A percentile compares a stretch with the other conserved stretches of the same genome.
Conservation (phyloP, 345 rosid genomes). For the Populus simonii region DNA sequence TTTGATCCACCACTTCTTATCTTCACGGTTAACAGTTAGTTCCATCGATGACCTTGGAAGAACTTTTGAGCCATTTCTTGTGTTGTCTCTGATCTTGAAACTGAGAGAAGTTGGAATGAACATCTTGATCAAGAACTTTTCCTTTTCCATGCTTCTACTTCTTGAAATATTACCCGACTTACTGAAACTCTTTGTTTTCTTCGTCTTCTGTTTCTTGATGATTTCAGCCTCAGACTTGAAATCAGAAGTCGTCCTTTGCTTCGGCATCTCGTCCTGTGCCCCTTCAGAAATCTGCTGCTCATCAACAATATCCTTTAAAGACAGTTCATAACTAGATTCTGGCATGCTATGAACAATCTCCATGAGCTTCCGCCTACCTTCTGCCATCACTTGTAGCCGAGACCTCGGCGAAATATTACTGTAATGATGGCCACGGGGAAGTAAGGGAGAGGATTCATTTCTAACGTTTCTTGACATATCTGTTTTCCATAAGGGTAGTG, state of each 20-base stretch:
- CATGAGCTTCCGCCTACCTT: constrained; percentile 61
- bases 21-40: constrained; percentile 9
- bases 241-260: constrained; percentile 1
- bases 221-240: constrained; percentile 5
- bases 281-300: constrained; percentile 6
- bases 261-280: background rate
- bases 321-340: constrained; percentile 49
- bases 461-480: background rate
- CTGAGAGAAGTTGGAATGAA: constrained; percentile 35
- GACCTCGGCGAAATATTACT: constrained; percentile 20
- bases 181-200: constrained; percentile 4
- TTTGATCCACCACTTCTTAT: constrained; percentile 20
- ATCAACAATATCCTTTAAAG: constrained; percentile 54
- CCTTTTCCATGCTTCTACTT: constrained; percentile 40
- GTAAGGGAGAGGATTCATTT: constrained; percentile 38
- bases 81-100: constrained; percentile 20
- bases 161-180: constrained; percentile 27
- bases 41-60: constrained; percentile 30
- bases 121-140: constrained; percentile 47
- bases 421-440: constrained; percentile 23
- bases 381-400: constrained; percentile 28
- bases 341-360: constrained; percentile 49
- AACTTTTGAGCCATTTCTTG: constrained; percentile 23
- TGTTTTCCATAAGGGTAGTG: constrained; percentile 15
- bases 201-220: constrained; percentile 14